Evolutionary conservation across 257 asterid species (phyloP).

Genomic region (Fraxinus anomala): DNA sequence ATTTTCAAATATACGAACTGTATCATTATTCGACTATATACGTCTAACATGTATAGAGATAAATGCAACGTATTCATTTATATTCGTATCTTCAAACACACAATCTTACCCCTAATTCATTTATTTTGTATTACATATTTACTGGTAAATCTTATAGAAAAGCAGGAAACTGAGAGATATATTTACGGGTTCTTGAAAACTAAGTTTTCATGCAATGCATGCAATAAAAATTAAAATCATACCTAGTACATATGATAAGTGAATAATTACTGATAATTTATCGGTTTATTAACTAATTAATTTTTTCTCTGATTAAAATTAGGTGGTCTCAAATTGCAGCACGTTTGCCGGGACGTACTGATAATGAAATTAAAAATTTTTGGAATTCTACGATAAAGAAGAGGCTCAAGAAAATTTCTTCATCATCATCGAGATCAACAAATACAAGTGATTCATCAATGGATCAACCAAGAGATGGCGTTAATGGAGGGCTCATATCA

Average conservation of each 20-base stretch:
- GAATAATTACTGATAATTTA: neutral
- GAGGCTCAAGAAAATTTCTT: conserved; percentile 50
- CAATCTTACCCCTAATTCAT: too few species aligned
- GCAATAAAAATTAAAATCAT: neutral
- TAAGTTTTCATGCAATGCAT: conserved; percentile 26
- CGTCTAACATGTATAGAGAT: too few species aligned
- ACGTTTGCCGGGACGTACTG: conserved; percentile 64
- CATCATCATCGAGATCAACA: conserved; percentile 31
- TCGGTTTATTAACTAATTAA: neutral
- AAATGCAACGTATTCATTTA: too few species aligned
- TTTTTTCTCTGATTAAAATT: neutral
- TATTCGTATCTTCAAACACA: too few species aligned
- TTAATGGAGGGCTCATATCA: conserved; percentile 23
- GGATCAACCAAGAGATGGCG: conserved; percentile 37
- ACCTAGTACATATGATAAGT: neutral
- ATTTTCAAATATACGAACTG: too few species aligned
- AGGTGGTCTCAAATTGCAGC: conserved; percentile 76
- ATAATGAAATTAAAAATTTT: conserved; percentile 64
- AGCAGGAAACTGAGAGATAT: neutral
- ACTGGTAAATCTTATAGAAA: too few species aligned
- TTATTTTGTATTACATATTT: too few species aligned
- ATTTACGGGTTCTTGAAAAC: neutral
- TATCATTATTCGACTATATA: too few species aligned
- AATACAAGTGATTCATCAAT: conserved; percentile 51
- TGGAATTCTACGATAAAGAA: conserved; percentile 68